These are phyloP conservation scores for Plantago coronopus DNA, from an alignment of 305 asterid genomes.

Conservation along the genomic window DNA sequence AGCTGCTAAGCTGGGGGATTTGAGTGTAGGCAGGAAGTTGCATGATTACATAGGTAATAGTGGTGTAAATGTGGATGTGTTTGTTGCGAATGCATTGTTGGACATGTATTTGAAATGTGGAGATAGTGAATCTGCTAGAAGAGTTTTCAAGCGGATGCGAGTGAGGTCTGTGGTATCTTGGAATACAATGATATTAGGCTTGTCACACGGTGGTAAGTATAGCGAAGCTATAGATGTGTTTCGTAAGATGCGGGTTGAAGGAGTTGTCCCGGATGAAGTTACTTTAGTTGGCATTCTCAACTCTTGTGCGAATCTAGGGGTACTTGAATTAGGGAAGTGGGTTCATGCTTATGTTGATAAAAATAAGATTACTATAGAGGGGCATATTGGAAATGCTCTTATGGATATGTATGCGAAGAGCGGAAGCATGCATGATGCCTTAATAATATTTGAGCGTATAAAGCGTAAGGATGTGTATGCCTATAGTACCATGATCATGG, in stretches of 20 bases:
- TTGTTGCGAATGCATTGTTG: conserved; percentile 55
- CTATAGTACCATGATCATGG: conserved; percentile 72
- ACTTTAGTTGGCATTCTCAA: conserved; percentile 52
- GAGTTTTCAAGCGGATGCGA: conserved; percentile 52
- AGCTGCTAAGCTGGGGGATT: neutral
- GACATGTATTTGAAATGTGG: conserved; percentile 39
- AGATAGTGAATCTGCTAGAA: conserved; percentile 51
- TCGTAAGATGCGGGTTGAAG: conserved; percentile 58
- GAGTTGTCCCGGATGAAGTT: conserved; percentile 61
- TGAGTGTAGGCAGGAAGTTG: conserved; percentile 2
- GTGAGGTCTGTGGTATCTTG: conserved; percentile 63
- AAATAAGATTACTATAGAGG: conserved; percentile 25
- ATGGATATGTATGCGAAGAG: conserved; percentile 72
- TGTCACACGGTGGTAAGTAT: conserved; percentile 67
- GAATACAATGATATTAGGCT: conserved; percentile 75
- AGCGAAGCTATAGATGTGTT: conserved; percentile 65
- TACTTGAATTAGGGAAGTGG: conserved; percentile 70
- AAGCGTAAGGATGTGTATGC: conserved; percentile 49
- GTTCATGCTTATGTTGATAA: conserved; percentile 46
- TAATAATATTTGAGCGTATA: conserved; percentile 54
- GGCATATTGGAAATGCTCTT: conserved; percentile 57
- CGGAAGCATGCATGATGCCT: conserved; percentile 54
- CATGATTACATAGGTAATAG: neutral
- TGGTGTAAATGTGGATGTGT: conserved; percentile 23
- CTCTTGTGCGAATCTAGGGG: conserved; percentile 77